Conservation (phyloP, 2,329 filamentous ascomycete species). For the Colletotrichum sp. region DNA sequence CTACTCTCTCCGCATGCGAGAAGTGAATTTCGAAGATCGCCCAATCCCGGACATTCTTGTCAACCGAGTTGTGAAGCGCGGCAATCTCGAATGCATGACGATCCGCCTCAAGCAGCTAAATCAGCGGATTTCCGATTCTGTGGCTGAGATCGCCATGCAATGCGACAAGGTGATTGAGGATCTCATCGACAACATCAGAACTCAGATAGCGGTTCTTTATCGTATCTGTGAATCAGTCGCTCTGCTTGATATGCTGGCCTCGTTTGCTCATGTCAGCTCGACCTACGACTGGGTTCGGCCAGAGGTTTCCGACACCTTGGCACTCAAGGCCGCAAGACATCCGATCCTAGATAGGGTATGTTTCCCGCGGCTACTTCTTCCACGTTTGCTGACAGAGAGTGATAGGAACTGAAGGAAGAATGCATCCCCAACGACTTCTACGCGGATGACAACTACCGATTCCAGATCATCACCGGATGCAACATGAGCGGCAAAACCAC, state of each 20-base stretch:
- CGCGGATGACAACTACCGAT: constrained; percentile 77
- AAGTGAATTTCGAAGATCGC: constrained; percentile 65
- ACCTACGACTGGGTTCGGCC: constrained; percentile 66
- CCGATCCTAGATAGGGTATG: constrained; percentile 75
- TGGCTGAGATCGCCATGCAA: constrained; percentile 82
- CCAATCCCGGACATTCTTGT: constrained; percentile 73
- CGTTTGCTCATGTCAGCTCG: constrained; percentile 77
- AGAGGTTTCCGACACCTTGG: constrained; percentile 70
- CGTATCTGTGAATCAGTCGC: constrained; percentile 85
- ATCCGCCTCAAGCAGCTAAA: constrained; percentile 83
- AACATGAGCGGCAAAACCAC: constrained; percentile 99
- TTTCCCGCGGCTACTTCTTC: not conserved
- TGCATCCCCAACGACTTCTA: constrained; percentile 93
- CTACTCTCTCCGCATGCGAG: constrained; percentile 76
- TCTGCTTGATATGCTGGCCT: constrained; percentile 82
- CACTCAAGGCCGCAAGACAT: constrained; percentile 77
- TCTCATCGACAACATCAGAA: constrained; percentile 74
- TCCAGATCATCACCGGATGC: constrained; percentile 93
- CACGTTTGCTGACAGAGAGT: not conserved
- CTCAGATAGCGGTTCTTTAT: constrained; percentile 76
- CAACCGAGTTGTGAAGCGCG: constrained; percentile 73
- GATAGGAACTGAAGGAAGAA: constrained; percentile 41
- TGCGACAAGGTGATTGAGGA: constrained; percentile 78
- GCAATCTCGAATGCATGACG: constrained; percentile 86
- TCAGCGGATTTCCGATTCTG: constrained; percentile 76